Percentiles rank a stretch among this genome's conserved stretches.
phyloP scores from a whole-genome alignment of 1,284 basidiomycete species.

The Ustilago trichophora region DNA sequence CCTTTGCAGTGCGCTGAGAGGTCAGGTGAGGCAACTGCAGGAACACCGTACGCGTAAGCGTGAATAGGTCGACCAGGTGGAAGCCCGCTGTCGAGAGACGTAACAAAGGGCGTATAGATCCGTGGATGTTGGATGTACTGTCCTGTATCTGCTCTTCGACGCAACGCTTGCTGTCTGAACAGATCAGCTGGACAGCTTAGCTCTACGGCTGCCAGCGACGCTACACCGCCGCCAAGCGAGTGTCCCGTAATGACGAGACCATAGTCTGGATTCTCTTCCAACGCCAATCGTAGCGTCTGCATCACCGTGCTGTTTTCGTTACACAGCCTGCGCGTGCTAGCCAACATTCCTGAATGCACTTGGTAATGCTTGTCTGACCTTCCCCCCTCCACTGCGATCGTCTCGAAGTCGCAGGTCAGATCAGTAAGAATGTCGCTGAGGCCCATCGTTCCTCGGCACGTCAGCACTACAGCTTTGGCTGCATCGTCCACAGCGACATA shows the following conservation, averaged over 20 bases:
- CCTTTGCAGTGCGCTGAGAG: conserved; percentile 68
- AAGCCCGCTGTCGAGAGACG: conserved; percentile 66
- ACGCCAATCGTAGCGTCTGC: conserved; percentile 68
- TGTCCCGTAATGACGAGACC: conserved; percentile 70
- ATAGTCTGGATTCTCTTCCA: conserved; percentile 68
- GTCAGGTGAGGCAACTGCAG: conserved; percentile 66
- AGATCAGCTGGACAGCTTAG: conserved; percentile 61
- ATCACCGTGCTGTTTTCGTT: conserved; percentile 68
- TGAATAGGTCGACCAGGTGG: conserved; percentile 70
- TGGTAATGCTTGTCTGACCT: conserved; percentile 67
- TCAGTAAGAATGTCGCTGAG: conserved; percentile 71
- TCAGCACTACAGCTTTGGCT: conserved; percentile 68
- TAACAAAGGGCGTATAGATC: conserved; percentile 69
- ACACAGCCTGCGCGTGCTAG: conserved; percentile 68
- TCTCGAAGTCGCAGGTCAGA: conserved; percentile 69
- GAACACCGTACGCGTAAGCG: conserved; percentile 68
- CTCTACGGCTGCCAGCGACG: conserved; percentile 67
- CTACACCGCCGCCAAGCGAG: conserved; percentile 70
- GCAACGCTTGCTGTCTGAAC: conserved; percentile 58
- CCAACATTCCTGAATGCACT: conserved; percentile 70
- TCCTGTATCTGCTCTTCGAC: conserved; percentile 6
- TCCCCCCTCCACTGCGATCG: conserved; percentile 67
- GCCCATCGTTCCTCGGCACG: conserved; percentile 70
- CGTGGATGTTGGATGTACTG: conserved; percentile 59
- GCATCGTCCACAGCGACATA: conserved; percentile 70